These are phyloP conservation scores for Colletotrichum lupini DNA, from an alignment of 2,329 filamentous ascomycete species.

Conservation along the genomic window DNA sequence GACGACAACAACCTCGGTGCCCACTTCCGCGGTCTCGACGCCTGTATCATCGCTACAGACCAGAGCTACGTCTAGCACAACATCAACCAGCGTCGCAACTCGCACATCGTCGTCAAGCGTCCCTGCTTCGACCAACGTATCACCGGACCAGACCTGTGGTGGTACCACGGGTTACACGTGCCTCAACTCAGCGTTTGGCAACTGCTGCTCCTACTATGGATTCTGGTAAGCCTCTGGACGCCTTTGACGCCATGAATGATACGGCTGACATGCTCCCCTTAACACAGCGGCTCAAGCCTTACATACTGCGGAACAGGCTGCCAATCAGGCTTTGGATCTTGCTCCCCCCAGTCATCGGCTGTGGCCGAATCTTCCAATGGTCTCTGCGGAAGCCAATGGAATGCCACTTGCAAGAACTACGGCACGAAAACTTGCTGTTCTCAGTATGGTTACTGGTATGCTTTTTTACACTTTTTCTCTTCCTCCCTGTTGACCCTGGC, in stretches of 20 bases:
- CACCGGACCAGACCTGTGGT: constrained; percentile 51
- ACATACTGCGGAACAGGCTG: constrained; percentile 53
- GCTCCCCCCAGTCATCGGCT: constrained; percentile 39
- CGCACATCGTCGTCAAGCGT: background rate
- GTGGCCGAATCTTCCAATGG: constrained; percentile 49
- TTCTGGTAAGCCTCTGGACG: constrained; percentile 47
- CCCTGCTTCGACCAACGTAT: constrained; percentile 37
- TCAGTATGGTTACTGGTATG: constrained; percentile 49
- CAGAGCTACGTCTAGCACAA: background rate
- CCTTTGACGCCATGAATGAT: background rate
- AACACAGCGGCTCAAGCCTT: constrained; percentile 44
- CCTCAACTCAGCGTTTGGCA: constrained; percentile 47
- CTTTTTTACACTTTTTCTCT: background rate
- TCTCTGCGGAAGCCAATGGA: constrained; percentile 46
- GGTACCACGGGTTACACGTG: constrained; percentile 49
- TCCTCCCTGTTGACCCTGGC: background rate
- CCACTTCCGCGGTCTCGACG: background rate
- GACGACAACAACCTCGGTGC: background rate
- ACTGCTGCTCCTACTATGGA: constrained; percentile 55
- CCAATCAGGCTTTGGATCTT: constrained; percentile 48
- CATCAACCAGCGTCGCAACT: background rate
- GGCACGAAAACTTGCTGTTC: constrained; percentile 51
- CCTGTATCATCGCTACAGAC: background rate
- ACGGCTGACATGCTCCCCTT: constrained; percentile 19
- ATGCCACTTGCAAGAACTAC: constrained; percentile 46